Conservation (phyloP, 1,284 basidiomycete species). For the Butyriboletus appendiculatus region DNA sequence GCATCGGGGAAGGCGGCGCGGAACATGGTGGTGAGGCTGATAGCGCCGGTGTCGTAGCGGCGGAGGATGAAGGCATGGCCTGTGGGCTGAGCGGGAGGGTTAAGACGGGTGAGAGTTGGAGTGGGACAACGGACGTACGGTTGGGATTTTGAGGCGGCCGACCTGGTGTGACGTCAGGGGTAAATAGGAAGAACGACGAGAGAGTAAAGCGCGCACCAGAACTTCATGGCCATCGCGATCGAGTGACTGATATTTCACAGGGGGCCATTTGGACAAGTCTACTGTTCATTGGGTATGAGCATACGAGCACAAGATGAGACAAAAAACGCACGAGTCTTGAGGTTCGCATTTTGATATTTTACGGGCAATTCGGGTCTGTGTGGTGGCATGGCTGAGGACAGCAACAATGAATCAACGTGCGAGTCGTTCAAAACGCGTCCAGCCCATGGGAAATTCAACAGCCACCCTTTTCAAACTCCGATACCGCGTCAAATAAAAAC, state of each 20-base stretch:
- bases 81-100: constrained; percentile 46
- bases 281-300: constrained; percentile 10
- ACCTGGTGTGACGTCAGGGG: constrained; percentile 49
- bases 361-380: constrained; percentile 41
- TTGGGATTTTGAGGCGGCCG: constrained; percentile 92
- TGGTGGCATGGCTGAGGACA: constrained; percentile 14
- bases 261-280: constrained; percentile 43
- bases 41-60: constrained; percentile 93
- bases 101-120: not conserved
- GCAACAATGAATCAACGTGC: constrained; percentile 16
- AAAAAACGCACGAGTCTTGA: constrained; percentile 39
- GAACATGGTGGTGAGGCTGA: constrained; percentile 98
- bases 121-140: constrained; percentile 49
- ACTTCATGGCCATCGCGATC: constrained; percentile 83
- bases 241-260: constrained; percentile 84
- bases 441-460: constrained; percentile 32
- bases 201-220: constrained; percentile 51
- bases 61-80: constrained; percentile 94
- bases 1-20: constrained; percentile 93
- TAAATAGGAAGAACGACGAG: constrained; percentile 1
- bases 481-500: constrained; percentile 17
- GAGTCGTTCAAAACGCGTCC: constrained; percentile 38
- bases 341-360: constrained; percentile 41
- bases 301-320: not conserved
- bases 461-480: constrained; percentile 32